Base-by-base conservation (phyloP, 2,329 filamentous ascomycete species). In the Penicillium sclerotiorum region DNA sequence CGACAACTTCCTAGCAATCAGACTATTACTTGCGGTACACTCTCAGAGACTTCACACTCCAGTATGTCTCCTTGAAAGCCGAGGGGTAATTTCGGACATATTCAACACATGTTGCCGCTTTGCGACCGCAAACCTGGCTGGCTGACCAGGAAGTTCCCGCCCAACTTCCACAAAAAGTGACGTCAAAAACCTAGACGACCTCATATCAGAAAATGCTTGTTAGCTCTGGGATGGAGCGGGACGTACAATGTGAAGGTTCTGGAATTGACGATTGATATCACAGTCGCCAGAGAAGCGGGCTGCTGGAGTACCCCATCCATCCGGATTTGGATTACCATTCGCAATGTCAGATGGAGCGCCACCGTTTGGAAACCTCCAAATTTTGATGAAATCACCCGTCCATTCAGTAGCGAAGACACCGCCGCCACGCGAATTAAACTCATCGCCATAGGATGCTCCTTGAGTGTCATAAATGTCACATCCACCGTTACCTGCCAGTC, bases 161-260 rank as follows among this genome's bases (percentile, higher is more conserved):
- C 91, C 91, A 96, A 64, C 87, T 83, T 18, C 92, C 92, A 70
- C 92, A 96, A 68, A 95, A 90, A 6, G 88, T 88, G 1, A 86
- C 94, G 72, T 89, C 95, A 28, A 87, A 73, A 43, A 73, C 63
- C 69, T 72, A 40, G 17, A 45, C 12, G 17, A 6, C n/a, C 15
- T 12, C 15, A 44, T 33, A 59, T 43, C 33, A 43, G 39, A 12
- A 21, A 36, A 23, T 18, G 6, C 38, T 1, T 13, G n/a, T 33
- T 11, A 47, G 15, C 2, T 41, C 28, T 12, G 15, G 32, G 17
- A 15, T 9, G 11, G 22, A 15, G 9, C 8, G 7, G 8, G 15
- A 57, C 58, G 45, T 65, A 73, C 82, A 55, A 96, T 84, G 59
- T 86, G 81, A 74, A 95, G 81, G 52, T 87, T 72, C 52, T 75